Evolutionary conservation across 306 rosid genomes (phyloP).

Genomic region (Benincasa hispida): DNA sequence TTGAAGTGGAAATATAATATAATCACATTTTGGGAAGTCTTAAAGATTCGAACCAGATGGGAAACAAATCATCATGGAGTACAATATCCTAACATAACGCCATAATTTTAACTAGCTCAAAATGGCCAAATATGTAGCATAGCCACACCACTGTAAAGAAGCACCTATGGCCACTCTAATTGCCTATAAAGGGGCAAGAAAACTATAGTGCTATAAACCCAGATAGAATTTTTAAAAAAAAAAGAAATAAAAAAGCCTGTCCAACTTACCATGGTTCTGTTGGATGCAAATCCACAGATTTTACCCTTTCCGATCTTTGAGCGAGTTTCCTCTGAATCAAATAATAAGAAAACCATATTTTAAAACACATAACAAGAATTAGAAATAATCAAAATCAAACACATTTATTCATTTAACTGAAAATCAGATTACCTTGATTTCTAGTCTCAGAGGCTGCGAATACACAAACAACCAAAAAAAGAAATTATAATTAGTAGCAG

Average conservation of each 20-base stretch:
- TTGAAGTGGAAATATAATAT: not conserved
- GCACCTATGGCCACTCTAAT: not conserved
- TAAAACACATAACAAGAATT: not conserved
- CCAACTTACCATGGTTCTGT: conserved; percentile 92
- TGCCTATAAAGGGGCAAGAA: not conserved
- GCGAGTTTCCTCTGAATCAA: conserved; percentile 46
- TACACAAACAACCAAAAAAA: conserved; percentile 18
- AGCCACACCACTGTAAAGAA: not conserved
- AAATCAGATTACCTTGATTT: conserved; percentile 64
- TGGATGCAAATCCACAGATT: conserved; percentile 99
- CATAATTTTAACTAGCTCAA: not conserved
- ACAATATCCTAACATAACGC: not conserved
- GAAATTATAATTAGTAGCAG: conserved; percentile 25
- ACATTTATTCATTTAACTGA: conserved; percentile 7
- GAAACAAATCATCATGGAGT: not conserved
- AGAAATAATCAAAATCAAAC: not conserved
- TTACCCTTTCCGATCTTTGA: conserved; percentile 65
- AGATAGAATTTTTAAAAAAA: not conserved
- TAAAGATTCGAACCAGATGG: not conserved
- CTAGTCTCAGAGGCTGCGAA: conserved; percentile 98
- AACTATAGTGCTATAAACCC: conserved; percentile 2
- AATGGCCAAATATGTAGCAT: not conserved
- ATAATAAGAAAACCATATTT: conserved; percentile 4
- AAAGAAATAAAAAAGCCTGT: too few species aligned
- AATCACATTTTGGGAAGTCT: not conserved